Evolutionary conservation across 805 yeast genomes (phyloP).

Genomic region (Schwanniomyces yamadae): DNA sequence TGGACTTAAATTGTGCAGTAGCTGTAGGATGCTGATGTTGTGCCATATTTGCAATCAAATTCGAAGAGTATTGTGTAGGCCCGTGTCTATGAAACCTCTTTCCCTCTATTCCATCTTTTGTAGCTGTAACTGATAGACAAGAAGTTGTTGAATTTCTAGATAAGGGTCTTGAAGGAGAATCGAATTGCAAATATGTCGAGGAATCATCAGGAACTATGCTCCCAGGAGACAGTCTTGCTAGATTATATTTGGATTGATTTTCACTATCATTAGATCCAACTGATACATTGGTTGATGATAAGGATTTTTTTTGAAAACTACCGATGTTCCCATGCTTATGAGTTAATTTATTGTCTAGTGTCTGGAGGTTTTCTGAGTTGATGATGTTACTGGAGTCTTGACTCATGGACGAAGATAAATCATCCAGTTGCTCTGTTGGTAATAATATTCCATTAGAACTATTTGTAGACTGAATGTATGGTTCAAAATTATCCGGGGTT

Average conservation of each 20-base stretch:
- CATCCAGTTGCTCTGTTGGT: constrained; percentile 12
- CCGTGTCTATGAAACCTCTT: constrained; percentile 48
- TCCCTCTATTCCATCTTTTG: constrained; percentile 74
- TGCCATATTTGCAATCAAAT: constrained; percentile 28
- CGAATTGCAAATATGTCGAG: constrained; percentile 11
- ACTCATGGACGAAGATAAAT: constrained; percentile 12
- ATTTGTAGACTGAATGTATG: constrained; percentile 3
- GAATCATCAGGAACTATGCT: constrained; percentile 5
- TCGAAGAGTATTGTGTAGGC: constrained; percentile 34
- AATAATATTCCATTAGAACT: not conserved
- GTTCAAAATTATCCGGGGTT: constrained; percentile 23
- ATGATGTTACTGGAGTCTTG: constrained; percentile 17
- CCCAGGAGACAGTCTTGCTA: not conserved
- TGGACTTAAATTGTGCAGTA: not conserved
- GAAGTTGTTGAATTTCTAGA: constrained; percentile 64
- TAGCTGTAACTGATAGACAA: constrained; percentile 70
- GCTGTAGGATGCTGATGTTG: constrained; percentile 12
- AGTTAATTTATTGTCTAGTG: constrained; percentile 4
- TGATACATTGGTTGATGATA: constrained; percentile 23
- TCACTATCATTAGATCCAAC: constrained; percentile 25
- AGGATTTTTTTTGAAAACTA: constrained; percentile 1
- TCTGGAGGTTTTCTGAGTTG: constrained; percentile 19
- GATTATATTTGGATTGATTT: constrained; percentile 15
- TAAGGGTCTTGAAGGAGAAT: constrained; percentile 50
- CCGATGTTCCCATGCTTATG: constrained; percentile 1